Evolutionary conservation across 345 rosid genomes (phyloP), one percentile per base, ranked within the genome.

Genomic region (Moringa oleifera): DNA sequence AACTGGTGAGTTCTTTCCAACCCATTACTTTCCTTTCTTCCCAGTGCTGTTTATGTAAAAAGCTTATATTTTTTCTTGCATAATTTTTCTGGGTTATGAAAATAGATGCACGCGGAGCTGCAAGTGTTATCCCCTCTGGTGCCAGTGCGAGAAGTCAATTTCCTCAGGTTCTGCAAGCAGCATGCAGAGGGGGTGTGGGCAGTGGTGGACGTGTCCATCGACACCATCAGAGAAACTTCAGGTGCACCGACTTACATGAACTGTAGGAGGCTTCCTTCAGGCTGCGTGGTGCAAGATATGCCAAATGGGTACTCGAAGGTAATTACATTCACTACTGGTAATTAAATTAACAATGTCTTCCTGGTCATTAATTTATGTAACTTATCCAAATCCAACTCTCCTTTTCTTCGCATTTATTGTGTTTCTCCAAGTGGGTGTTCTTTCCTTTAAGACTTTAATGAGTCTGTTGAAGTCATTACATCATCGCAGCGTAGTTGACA

Each of bases 301-400:
- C 89, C 97, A n/a, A 91, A 87, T 78, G 96, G 95, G 2, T 95
- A 87, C 83, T 89, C 96, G 24, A 89, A 85, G 98, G 99, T 95
- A 78, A 71, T 17, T 31, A n/a, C 6, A 41, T 15, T 33, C 11
- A 33, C 0, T 45, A 18, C 19, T 57, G 8, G 11, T 15, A 57
- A 33, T 11, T 16, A 51, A 45, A 13, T 20, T 18, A 36, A 51
- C 50, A 25, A 23, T 24, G 49, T 18, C 12, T 64, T 50, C 7
- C 61, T 37, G 64, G 18, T 16, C 56, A 22, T 18, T 16, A 13
- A 18, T 15, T 25, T 20, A 18, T 59, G 55, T n/a, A 31, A 5
- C 31, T 51, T 47, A 58, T 56, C 37, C 71, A 67, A 70, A 68
- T n/a, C n/a, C n/a, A n/a, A n/a, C n/a, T n/a, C n/a, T n/a, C n/a